Percentiles rank a stretch among this genome's conserved stretches.
Evolutionary conservation across 2,329 filamentous ascomycete species (phyloP).

Genomic region (Pestalotiopsis sp.): DNA sequence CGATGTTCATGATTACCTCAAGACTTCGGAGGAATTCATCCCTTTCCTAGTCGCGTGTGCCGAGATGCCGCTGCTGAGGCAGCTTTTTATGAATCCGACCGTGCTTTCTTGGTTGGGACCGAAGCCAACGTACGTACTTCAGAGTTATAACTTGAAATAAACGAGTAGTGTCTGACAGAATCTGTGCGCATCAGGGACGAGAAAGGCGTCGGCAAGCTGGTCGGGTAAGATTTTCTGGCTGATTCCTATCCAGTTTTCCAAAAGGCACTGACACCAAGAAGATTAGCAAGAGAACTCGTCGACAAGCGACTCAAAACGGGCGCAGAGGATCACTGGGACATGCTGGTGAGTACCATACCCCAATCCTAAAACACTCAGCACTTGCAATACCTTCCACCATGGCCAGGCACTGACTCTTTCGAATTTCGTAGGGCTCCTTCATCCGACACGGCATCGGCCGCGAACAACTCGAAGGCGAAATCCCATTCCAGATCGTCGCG

Average conservation of each 20-base stretch:
- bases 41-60: conserved; percentile 35
- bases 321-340: conserved; percentile 9
- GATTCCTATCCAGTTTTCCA: not conserved
- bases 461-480: conserved; percentile 43
- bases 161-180: not conserved
- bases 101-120: conserved; percentile 1
- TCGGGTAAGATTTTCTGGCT: conserved; percentile 14
- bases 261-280: not conserved
- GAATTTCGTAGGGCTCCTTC: conserved; percentile 31
- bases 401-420: too few species aligned
- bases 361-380: too few species aligned
- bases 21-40: conserved; percentile 38
- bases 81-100: not conserved
- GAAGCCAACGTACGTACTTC: not conserved
- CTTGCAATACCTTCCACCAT: too few species aligned
- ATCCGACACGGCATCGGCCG: conserved; percentile 42
- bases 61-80: not conserved
- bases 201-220: conserved; percentile 21
- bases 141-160: too few species aligned
- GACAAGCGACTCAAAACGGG: not conserved
- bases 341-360: not conserved
- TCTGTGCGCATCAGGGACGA: not conserved
- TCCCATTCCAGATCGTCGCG: conserved; percentile 28
- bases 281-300: not conserved
- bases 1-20: conserved; percentile 45